Conservation (phyloP, 2,329 filamentous ascomycete genomes). For the Teratosphaeria pseudoeucalypti region DNA sequence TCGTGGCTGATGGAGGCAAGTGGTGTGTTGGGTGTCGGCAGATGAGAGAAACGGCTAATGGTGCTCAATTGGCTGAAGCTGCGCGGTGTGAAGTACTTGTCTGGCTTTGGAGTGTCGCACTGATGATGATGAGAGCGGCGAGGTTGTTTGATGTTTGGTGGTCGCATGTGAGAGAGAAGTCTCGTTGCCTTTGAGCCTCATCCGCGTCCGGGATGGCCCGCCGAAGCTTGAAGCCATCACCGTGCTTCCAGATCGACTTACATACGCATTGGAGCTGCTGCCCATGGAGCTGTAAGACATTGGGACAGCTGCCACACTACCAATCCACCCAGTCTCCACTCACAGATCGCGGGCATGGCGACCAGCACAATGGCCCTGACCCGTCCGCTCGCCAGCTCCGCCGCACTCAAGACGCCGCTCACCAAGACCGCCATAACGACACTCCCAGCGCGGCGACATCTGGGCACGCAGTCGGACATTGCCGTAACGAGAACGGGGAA, state of each 20-base stretch:
- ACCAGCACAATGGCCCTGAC: conserved; percentile 23
- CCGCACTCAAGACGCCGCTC: conserved; percentile 11
- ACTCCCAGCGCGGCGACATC: conserved; percentile 1
- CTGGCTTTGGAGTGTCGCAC: not conserved
- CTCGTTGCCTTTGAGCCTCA: not conserved
- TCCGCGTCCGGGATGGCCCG: not conserved
- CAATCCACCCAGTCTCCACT: conserved; percentile 7
- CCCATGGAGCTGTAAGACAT: not conserved
- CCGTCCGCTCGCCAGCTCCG: conserved; percentile 24
- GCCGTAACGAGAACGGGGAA: conserved; percentile 92
- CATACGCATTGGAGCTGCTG: not conserved
- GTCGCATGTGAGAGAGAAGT: not conserved
- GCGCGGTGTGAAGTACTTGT: not conserved
- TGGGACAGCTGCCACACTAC: not conserved
- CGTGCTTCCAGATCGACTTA: not conserved
- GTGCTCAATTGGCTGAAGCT: not conserved
- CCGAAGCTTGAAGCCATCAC: not conserved
- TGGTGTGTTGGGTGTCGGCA: not conserved
- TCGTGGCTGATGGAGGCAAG: not conserved
- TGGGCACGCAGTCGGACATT: conserved; percentile 55
- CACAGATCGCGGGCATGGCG: conserved; percentile 22
- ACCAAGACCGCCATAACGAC: conserved; percentile 15
- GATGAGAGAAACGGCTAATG: not conserved
- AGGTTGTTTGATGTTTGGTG: not conserved
- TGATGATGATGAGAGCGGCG: not conserved